These are phyloP conservation scores for Penicillium frequentans DNA, from an alignment of 2,329 filamentous ascomycete species.

Conservation along the genomic window DNA sequence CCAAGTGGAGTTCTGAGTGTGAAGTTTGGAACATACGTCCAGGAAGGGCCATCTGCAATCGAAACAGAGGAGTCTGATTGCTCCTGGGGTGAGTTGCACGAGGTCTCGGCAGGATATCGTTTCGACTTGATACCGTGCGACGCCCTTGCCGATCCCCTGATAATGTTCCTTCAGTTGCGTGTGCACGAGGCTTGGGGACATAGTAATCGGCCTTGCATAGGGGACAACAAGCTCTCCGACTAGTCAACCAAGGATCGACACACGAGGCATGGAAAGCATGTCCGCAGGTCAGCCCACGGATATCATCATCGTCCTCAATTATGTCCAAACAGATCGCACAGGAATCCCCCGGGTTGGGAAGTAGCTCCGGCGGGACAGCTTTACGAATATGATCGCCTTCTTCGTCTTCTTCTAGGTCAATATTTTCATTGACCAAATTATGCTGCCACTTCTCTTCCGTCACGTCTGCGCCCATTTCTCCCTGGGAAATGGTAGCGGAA, in stretches of 20 bases:
- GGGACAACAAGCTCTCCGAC: constrained; percentile 89
- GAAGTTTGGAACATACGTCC: constrained; percentile 34
- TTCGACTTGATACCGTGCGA: constrained; percentile 23
- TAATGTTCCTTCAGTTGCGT: constrained; percentile 39
- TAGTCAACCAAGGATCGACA: constrained; percentile 94
- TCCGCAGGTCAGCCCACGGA: constrained; percentile 91
- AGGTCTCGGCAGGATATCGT: constrained; percentile 27
- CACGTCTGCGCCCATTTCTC: constrained; percentile 5
- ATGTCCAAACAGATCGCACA: constrained; percentile 96
- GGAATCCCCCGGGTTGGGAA: constrained; percentile 81
- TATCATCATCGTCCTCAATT: constrained; percentile 91
- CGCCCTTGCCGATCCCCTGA: constrained; percentile 34
- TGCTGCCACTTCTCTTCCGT: constrained; percentile 29
- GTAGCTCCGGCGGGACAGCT: constrained; percentile 75
- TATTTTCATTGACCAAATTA: constrained; percentile 41
- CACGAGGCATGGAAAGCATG: constrained; percentile 97
- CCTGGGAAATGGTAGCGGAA: not conserved
- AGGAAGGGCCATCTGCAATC: constrained; percentile 38
- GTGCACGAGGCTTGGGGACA: constrained; percentile 81
- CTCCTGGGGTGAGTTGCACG: constrained; percentile 35
- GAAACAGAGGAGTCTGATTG: constrained; percentile 29
- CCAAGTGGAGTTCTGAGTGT: constrained; percentile 1
- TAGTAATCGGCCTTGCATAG: constrained; percentile 99
- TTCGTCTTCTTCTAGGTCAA: constrained; percentile 67
- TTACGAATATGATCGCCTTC: constrained; percentile 77